Evolutionary conservation across 2,329 filamentous ascomycete genomes (phyloP).

Genomic region (Phaeosphaeriaceae sp.): DNA sequence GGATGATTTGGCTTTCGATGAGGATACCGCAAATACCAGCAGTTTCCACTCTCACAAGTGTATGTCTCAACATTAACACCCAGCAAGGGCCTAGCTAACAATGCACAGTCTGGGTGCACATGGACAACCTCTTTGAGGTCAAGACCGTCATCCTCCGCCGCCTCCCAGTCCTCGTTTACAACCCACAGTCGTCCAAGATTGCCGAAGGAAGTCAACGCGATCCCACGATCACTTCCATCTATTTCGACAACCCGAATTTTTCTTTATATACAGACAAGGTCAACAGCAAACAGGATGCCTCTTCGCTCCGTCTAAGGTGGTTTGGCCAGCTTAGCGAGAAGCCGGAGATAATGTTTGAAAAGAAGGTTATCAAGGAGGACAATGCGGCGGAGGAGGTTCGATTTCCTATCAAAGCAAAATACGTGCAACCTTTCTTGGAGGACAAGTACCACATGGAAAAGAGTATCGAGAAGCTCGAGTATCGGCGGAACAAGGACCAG

Average conservation of each 20-base stretch:
- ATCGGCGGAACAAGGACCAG: conserved; percentile 71
- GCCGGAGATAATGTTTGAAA: conserved; percentile 84
- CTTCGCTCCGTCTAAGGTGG: conserved; percentile 88
- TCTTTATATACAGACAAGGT: conserved; percentile 87
- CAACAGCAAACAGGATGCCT: conserved; percentile 73
- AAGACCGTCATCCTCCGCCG: conserved; percentile 94
- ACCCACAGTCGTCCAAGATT: conserved; percentile 82
- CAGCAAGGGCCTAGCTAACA: conserved; percentile 35
- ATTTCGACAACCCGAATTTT: conserved; percentile 90
- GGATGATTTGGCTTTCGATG: conserved; percentile 53
- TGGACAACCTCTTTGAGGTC: conserved; percentile 93
- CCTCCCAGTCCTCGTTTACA: conserved; percentile 91
- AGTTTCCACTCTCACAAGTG: conserved; percentile 87
- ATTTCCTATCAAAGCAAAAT: conserved; percentile 92
- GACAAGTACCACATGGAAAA: conserved; percentile 94
- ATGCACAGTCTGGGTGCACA: conserved; percentile 83
- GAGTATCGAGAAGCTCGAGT: conserved; percentile 80
- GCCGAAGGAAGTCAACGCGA: conserved; percentile 78
- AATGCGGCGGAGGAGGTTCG: conserved; percentile 79
- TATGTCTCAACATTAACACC: conserved; percentile 49
- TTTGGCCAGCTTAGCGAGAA: conserved; percentile 81
- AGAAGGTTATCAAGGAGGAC: conserved; percentile 81
- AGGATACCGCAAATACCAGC: conserved; percentile 58
- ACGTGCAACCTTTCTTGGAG: conserved; percentile 83
- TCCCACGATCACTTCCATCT: conserved; percentile 91